Percentiles rank a stretch among this genome's conserved stretches.
These are phyloP conservation scores for Thecaphora thlaspeos DNA, from an alignment of 1,284 basidiomycete species.

Conservation along the genomic window DNA sequence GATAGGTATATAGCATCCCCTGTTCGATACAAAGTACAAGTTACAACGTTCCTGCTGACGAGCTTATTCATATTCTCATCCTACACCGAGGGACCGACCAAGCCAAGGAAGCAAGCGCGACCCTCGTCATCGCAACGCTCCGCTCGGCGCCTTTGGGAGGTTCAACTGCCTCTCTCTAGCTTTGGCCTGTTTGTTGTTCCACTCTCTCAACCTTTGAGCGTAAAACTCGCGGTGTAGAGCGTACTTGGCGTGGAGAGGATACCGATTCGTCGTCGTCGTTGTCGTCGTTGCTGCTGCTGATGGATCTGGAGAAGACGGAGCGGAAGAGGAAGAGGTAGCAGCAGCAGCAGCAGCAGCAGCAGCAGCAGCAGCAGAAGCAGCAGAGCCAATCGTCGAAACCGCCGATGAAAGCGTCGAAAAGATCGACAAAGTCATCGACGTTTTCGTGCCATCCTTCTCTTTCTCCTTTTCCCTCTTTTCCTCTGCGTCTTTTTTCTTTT, in stretches of 20 bases:
- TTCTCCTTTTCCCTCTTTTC: conserved; percentile 14
- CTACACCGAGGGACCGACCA: too few species aligned
- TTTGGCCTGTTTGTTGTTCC: conserved; percentile 30
- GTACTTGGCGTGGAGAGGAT: conserved; percentile 33
- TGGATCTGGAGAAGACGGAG: background rate
- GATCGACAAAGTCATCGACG: conserved; percentile 17
- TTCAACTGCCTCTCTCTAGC: conserved; percentile 34
- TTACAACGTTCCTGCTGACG: too few species aligned
- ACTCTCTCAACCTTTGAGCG: conserved; percentile 28
- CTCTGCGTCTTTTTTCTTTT: conserved; percentile 2
- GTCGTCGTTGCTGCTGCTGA: conserved; percentile 7
- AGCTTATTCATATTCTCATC: too few species aligned
- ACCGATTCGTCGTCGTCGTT: conserved; percentile 9
- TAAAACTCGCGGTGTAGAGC: conserved; percentile 46
- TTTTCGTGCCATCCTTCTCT: conserved; percentile 14
- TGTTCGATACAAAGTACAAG: too few species aligned
- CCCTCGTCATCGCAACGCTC: too few species aligned
- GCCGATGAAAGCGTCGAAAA: conserved; percentile 31
- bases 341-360: background rate
- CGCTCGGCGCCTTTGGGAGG: too few species aligned
- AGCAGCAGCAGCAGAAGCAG: background rate
- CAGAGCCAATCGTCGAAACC: conserved; percentile 4
- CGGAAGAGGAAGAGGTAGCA: background rate
- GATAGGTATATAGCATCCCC: too few species aligned
- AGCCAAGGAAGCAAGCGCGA: too few species aligned